phyloP scores from a whole-genome alignment of 2,329 filamentous ascomycete genomes.

The Cordyceps fumosorosea region DNA sequence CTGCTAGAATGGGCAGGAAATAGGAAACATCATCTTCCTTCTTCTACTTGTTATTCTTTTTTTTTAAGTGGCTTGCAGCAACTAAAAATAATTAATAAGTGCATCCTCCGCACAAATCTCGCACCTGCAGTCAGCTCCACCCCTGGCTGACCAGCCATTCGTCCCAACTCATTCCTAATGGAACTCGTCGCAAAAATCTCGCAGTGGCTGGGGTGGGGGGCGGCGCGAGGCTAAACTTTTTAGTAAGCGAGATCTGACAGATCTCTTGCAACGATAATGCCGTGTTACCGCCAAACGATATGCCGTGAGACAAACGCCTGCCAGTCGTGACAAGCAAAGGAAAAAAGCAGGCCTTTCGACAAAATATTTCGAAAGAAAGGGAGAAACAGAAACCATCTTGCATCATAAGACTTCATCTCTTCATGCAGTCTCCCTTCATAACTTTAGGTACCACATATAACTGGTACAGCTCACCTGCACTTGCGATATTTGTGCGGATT shows the following conservation, averaged over 20 bases:
- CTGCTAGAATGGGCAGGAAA: neutral
- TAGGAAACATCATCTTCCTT: too few relatives aligned
- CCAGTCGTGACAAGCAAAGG: neutral
- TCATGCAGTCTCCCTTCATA: neutral
- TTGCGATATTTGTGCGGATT: conserved; percentile 33
- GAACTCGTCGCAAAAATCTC: neutral
- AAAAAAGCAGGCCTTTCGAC: neutral
- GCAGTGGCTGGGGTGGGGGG: neutral
- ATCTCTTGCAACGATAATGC: neutral
- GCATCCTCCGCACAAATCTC: conserved; percentile 9
- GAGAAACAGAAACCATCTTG: neutral
- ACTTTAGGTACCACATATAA: too few relatives aligned
- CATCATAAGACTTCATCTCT: neutral
- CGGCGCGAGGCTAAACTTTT: too few relatives aligned
- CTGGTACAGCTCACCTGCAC: neutral
- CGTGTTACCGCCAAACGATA: neutral
- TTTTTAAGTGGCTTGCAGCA: neutral
- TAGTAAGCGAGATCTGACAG: neutral
- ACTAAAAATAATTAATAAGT: neutral
- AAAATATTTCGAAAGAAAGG: neutral
- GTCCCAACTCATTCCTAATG: neutral
- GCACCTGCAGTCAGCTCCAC: neutral
- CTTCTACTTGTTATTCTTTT: neutral
- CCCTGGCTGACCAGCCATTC: neutral
- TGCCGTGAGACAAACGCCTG: neutral